Base-by-base conservation (phyloP, 163 green algal genomes). In the Botryococcus braunii region DNA sequence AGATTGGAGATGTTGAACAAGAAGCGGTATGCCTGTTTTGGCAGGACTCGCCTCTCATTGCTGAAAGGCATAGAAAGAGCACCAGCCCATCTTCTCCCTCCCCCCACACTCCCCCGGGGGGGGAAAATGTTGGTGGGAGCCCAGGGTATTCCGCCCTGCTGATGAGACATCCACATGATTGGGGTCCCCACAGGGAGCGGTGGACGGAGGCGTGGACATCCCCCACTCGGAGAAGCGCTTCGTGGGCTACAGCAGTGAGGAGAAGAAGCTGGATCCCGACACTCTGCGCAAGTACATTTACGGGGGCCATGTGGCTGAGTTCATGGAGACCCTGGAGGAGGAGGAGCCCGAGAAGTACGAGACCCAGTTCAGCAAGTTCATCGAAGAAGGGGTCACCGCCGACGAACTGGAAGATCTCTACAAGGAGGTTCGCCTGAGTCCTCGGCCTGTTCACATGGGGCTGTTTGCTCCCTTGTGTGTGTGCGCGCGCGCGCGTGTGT, bases 201-300 rank as follows among this genome's bases (percentile, higher is more conserved):
- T 95, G 68, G 94, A 99, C 74, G 94, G 94, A 65, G 94, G 94
- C 65, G 80, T 99, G 69, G 87, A 97, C 83, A 95, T 99, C 68
- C 94, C 94, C 39, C 94, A 99, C 90, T 95, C 86, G 76, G 93
- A 98, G 73, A 99, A 99, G 91, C 87, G 94, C 66, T 96, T 97
- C 80, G 88, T 96, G 40, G 94, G 94, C 50, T 99, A 95, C 74
- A 84, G 89, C 75, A 70, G 75, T 38, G 85, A 93, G 49, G 74
- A 76, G 80, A 97, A 97, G 84, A 83, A 83, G 69, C 83, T 96
- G 47, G 92, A 99, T 71, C 66, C 91, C 23, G 94, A 99, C 78
- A 82, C 77, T 29, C 79, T 98, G 72, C 79, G 84, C 66, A 95
- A 94, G 78, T 97, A 99, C 88, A 98, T 99, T 83, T 91, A 89